These are phyloP conservation scores for Dictyostelium firmibasis DNA, from an alignment of 78 protist species.

Conservation along the genomic window DNA sequence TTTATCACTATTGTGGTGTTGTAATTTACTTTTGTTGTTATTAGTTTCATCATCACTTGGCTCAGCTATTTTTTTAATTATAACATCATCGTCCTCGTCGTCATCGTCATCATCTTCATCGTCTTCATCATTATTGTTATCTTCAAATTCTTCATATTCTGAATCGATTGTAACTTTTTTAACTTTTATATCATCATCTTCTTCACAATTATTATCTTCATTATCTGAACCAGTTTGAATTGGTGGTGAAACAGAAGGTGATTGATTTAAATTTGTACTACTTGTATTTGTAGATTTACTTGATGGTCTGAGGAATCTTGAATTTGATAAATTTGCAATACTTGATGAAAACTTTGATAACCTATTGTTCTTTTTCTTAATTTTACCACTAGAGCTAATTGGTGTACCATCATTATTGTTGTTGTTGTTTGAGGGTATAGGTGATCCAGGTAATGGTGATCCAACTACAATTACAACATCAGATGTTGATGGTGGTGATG, in stretches of 20 bases:
- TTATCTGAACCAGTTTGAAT: background rate
- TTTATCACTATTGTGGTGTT: background rate
- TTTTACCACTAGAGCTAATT: background rate
- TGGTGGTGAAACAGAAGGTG: background rate
- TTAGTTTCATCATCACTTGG: background rate
- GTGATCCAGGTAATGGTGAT: slow-evolving; percentile 54
- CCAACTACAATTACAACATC: slow-evolving; percentile 35
- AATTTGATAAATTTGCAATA: background rate
- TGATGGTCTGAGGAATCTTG: background rate
- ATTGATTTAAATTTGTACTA: background rate
- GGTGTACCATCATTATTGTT: background rate
- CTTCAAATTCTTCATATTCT: background rate
- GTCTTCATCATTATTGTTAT: background rate
- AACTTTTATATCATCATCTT: background rate
- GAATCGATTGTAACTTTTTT: background rate
- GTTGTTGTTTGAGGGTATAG: background rate
- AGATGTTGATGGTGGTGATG: background rate
- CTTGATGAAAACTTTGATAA: background rate
- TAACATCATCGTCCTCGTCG: background rate
- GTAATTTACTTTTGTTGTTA: background rate
- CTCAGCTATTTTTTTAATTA: background rate
- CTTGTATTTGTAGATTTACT: background rate
- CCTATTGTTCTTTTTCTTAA: slow-evolving; percentile 1
- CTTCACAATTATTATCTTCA: background rate
- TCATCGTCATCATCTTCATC: background rate